Base-by-base conservation (phyloP, 169 alveolate species). In the Plasmodium ovale region DNA sequence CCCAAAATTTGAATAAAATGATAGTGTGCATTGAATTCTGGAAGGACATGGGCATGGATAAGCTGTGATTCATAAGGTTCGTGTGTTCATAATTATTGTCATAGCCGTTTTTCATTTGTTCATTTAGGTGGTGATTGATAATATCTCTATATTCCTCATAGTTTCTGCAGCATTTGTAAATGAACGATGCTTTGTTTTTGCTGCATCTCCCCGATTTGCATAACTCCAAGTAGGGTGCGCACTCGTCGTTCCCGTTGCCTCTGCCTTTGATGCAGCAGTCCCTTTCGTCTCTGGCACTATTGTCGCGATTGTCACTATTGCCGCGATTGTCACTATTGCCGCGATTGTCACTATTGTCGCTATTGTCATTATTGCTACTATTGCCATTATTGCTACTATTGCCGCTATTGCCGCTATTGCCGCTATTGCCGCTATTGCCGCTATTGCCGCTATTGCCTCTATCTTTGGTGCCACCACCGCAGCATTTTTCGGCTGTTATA, bases 11-110 rank as follows among this genome's bases (percentile, higher is more conserved):
- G 53, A 74, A 74, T 67, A 74, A 74, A 31, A 74, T 74, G n/a
- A 74, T 74, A 29, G 88, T 74, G 31, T 74, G 88, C 19, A 74
- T 74, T 9, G 88, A 39, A 60, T 47, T 14, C 12, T 74, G 88
- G 60, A 74, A 74, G 21, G 88, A 60, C 88, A 74, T 74, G 21
- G 88, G 88, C 88, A 74, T 74, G 1, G 88, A 7, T 67, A 54
- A 35, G 21, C 19, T 29, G 19, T 62, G 49, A 14, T 31, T 33
- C 35, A 51, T 64, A 16, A 23, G 21, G 39, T 51, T 27, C 39
- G 44, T 39, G 10, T 74, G 37, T 31, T 72, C 29, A 21, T n/a
- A 14, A 1, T 27, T 12, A 42, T 53, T 74, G 56, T 5, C 60
- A 16, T 33, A 25, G 53, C 42, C 27, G 73, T 25, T 59, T 25